Base-by-base conservation (phyloP, 176 grass and related monocot genomes). In the Oryza rufipogon region DNA sequence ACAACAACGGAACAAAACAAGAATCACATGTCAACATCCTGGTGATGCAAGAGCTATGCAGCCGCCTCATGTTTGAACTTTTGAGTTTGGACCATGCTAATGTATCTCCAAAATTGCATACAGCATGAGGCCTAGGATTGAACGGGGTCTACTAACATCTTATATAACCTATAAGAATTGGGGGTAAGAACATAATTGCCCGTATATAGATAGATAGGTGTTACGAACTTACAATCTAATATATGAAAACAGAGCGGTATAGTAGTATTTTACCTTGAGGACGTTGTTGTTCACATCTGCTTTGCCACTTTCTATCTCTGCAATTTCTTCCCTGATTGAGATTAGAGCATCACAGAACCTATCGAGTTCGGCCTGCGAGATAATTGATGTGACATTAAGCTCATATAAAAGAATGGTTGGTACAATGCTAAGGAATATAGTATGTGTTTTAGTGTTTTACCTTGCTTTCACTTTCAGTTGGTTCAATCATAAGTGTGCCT, bases 401-500 rank as follows among this genome's bases (percentile, higher is more conserved):
- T 78, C 30, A 76, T 80, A 64, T 36, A 52, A 79, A 89, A 80
- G 33, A 28, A 71, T 11, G 13, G 41, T 48, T 78, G 11, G 52
- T 85, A 80, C 30, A n/a, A 68, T 25, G 11, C 22, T 41, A 85
- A 48, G 22, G 45, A 87, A 73, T 16, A 70, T 19, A 67, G 80
- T 84, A 44, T 8, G 42, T 10, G 28, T 30, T 30, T 30, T 30
- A 30, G 28, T 30, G 42, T 44, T 60, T 60, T 76, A 96, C 97
- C 84, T 99, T 99, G 97, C 88, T 94, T 94, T 99, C 97, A 88
- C 97, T 99, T 88, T 99, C 97, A 63, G 97, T 99, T 41, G 97
- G 97, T 82, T 99, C 97, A 81, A 99, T 94, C 97, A 99, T 99
- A 82, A 99, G 96, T 65, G 97, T 99, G 34, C 97, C 97, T 72